A percentile compares a stretch with the other conserved stretches of the same genome.
Evolutionary conservation across 305 asterid species (phyloP).

Genomic region (Withania somnifera): DNA sequence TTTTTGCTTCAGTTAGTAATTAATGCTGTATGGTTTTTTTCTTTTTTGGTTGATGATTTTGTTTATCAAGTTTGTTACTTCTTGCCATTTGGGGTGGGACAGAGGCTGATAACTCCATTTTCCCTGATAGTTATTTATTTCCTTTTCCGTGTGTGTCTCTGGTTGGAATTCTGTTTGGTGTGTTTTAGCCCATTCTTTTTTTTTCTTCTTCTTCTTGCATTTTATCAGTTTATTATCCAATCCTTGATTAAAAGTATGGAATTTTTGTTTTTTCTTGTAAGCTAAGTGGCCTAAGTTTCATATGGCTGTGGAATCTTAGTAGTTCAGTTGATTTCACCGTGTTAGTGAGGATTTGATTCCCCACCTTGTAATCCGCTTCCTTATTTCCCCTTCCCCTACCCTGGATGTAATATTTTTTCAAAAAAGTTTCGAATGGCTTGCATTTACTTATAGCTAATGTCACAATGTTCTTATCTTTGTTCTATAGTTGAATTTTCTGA

Average conservation of each 20-base stretch:
- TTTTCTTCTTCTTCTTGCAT: background rate
- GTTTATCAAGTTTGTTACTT: background rate
- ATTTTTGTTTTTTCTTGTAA: background rate
- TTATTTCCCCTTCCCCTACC: background rate
- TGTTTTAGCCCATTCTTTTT: background rate
- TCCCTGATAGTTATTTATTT: background rate
- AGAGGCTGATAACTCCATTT: background rate
- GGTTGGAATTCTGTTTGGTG: background rate
- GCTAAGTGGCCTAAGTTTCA: background rate
- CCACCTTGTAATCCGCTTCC: background rate
- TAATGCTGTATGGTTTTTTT: background rate
- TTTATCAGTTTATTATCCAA: background rate
- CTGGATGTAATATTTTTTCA: background rate
- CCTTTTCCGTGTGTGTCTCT: background rate
- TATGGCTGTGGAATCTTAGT: background rate
- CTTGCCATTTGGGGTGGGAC: background rate
- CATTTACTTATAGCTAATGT: background rate
- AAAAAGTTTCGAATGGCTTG: background rate
- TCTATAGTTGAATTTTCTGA: background rate
- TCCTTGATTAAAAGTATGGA: background rate
- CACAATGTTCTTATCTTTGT: background rate
- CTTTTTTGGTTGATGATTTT: background rate
- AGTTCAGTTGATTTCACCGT: background rate
- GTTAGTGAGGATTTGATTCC: background rate
- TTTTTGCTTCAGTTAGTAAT: slow-evolving; percentile 2